These are phyloP conservation scores for Aureobasidium namibiae DNA, from an alignment of 2,329 filamentous ascomycete species.

Conservation along the genomic window DNA sequence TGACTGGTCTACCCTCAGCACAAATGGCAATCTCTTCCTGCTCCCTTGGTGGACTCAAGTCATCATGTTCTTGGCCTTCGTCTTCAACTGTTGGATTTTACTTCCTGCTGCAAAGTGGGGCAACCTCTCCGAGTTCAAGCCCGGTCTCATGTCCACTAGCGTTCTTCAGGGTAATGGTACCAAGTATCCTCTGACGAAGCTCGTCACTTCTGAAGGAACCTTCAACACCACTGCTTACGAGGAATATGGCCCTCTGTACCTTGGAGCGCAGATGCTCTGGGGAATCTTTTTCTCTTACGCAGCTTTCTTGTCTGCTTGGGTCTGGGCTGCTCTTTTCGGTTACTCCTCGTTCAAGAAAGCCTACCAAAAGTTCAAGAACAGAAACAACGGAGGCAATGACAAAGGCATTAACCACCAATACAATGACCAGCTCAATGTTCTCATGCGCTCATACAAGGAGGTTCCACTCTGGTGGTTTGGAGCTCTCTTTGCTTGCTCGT, in stretches of 20 bases:
- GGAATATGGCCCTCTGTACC: slow-evolving; percentile 47
- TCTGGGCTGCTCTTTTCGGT: slow-evolving; percentile 52
- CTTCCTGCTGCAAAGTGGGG: slow-evolving; percentile 53
- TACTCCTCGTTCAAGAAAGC: slow-evolving; percentile 23
- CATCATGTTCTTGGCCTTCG: slow-evolving; percentile 48
- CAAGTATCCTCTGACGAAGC: slow-evolving; percentile 35
- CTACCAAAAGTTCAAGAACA: slow-evolving; percentile 36
- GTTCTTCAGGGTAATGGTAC: slow-evolving; percentile 37
- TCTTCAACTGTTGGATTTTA: slow-evolving; percentile 49
- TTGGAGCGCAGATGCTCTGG: slow-evolving; percentile 52
- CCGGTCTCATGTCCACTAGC: slow-evolving; percentile 51
- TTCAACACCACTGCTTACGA: slow-evolving; percentile 42
- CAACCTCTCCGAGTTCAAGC: slow-evolving; percentile 43
- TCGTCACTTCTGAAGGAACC: slow-evolving; percentile 36
- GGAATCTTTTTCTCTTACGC: slow-evolving; percentile 54
- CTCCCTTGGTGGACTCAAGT: slow-evolving; percentile 54
- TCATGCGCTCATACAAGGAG: slow-evolving; percentile 50
- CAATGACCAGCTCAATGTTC: slow-evolving; percentile 50
- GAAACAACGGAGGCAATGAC: slow-evolving; percentile 36
- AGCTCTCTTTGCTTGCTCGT: slow-evolving; percentile 41
- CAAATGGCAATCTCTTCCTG: slow-evolving; percentile 40
- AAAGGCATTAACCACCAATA: slow-evolving; percentile 47
- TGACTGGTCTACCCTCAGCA: slow-evolving; percentile 55
- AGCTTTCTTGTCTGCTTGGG: slow-evolving; percentile 49
- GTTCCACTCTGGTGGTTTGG: slow-evolving; percentile 53